These are phyloP conservation scores for Solanum pennellii DNA, from an alignment of 257 asterid genomes.

Conservation along the genomic window DNA sequence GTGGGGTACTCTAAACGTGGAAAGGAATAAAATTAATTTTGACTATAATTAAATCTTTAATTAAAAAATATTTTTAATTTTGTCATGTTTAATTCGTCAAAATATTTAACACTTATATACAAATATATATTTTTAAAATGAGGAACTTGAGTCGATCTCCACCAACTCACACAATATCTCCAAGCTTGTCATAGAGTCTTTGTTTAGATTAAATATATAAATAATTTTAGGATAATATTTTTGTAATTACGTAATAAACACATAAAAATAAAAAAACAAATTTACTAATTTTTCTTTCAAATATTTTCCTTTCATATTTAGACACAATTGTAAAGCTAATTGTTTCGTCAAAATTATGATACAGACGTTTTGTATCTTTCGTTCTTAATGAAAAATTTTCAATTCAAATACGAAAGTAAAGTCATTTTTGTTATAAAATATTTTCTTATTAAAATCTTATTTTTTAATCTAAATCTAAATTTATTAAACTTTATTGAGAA, in stretches of 20 bases:
- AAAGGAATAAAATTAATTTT: neutral
- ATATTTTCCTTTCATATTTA: neutral
- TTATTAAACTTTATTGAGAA: rapidly evolving
- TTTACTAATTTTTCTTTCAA: neutral
- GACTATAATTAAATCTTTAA: neutral
- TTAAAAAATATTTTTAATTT: rapidly evolving
- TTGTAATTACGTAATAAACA: neutral
- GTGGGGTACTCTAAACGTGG: neutral
- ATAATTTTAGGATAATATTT: too few relatives aligned
- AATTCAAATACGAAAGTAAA: neutral
- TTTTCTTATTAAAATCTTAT: rapidly evolving
- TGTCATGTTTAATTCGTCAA: rapidly evolving
- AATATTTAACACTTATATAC: too few relatives aligned
- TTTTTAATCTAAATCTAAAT: neutral
- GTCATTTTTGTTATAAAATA: neutral
- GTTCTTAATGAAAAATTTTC: rapidly evolving
- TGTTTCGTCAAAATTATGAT: neutral
- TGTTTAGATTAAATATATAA: too few relatives aligned
- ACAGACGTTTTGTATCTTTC: rapidly evolving
- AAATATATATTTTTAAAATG: too few relatives aligned
- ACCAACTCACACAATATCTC: neutral
- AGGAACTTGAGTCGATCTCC: neutral
- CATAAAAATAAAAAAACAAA: too few relatives aligned
- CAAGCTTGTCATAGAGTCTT: too few relatives aligned
- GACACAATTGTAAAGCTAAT: neutral